These are phyloP conservation scores for Thielaviopsis punctulata DNA, from an alignment of 2,329 filamentous ascomycete genomes.

Conservation along the genomic window DNA sequence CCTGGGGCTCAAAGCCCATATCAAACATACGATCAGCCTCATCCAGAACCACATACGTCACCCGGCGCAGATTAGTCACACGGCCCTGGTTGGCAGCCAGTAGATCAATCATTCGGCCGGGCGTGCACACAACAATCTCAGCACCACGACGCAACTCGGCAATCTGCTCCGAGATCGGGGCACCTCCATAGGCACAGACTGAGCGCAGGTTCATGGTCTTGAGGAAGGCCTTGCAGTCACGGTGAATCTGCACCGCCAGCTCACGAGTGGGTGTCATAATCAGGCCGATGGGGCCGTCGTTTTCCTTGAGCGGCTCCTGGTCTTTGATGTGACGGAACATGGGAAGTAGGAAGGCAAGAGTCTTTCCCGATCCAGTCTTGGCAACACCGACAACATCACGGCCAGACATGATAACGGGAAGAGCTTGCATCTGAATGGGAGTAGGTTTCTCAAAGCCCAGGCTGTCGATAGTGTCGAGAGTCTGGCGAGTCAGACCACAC, in stretches of 20 bases:
- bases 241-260: slow-evolving; percentile 81
- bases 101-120: slow-evolving; percentile 89
- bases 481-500: slow-evolving; percentile 74
- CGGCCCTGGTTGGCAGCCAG: slow-evolving; percentile 85
- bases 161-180: slow-evolving; percentile 94
- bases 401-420: slow-evolving; percentile 90
- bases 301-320: slow-evolving; percentile 61
- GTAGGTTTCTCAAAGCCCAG: slow-evolving; percentile 80
- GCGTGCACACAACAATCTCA: slow-evolving; percentile 88
- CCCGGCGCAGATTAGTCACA: slow-evolving; percentile 75
- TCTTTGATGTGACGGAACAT: slow-evolving; percentile 99
- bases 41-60: slow-evolving; percentile 88
- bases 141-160: slow-evolving; percentile 88
- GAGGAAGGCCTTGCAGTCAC: slow-evolving; percentile 85
- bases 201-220: slow-evolving; percentile 71
- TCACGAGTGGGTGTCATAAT: slow-evolving; percentile 93
- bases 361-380: slow-evolving; percentile 96
- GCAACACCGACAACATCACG: slow-evolving; percentile 91
- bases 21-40: slow-evolving; percentile 99
- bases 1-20: slow-evolving; percentile 97
- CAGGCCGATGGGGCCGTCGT: slow-evolving; percentile 73
- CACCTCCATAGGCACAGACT: slow-evolving; percentile 86
- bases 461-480: slow-evolving; percentile 65
- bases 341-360: slow-evolving; percentile 81
- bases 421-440: slow-evolving; percentile 85